A percentile compares a stretch with the other conserved stretches of the same genome.
These are phyloP conservation scores for Tetrapisispora iriomotensis DNA, from an alignment of 805 yeast species.

Conservation along the genomic window DNA sequence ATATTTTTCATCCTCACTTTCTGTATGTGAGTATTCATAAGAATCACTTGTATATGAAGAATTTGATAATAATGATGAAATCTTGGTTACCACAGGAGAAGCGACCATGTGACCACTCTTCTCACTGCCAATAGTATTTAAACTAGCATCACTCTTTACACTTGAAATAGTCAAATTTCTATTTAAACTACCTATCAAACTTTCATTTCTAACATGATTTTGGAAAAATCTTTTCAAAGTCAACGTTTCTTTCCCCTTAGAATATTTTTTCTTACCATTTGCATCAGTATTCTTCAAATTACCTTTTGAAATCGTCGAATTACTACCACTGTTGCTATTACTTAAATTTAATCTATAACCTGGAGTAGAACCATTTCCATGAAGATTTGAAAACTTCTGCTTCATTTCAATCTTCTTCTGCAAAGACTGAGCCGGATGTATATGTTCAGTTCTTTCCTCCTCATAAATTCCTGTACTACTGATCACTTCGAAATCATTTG, in stretches of 20 bases:
- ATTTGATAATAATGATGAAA: slow-evolving; percentile 1
- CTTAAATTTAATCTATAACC: background rate
- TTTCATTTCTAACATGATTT: slow-evolving; percentile 22
- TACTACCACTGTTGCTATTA: background rate
- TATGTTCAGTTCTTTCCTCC: slow-evolving; percentile 11
- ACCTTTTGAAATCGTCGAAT: background rate
- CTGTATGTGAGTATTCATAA: too few relatives aligned
- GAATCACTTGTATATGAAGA: background rate
- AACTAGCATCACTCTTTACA: background rate
- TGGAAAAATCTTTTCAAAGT: slow-evolving; percentile 44
- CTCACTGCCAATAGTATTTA: background rate
- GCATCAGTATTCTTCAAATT: background rate
- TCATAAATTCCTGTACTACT: background rate
- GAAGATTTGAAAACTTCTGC: slow-evolving; percentile 3
- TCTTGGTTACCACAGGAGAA: background rate
- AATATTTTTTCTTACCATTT: slow-evolving; percentile 3
- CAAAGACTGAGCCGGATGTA: slow-evolving; percentile 24
- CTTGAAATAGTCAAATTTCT: slow-evolving; percentile 1
- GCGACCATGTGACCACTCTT: background rate
- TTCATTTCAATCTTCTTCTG: slow-evolving; percentile 20
- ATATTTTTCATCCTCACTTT: background rate
- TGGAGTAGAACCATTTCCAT: background rate
- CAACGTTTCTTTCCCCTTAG: slow-evolving; percentile 14
- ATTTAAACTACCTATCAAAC: slow-evolving; percentile 1
- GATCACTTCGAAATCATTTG: background rate